A percentile compares a stretch with the other conserved stretches of the same genome.
These are phyloP conservation scores for Heliosperma pusillum DNA, from an alignment of 148 eudicot species.

Conservation along the genomic window DNA sequence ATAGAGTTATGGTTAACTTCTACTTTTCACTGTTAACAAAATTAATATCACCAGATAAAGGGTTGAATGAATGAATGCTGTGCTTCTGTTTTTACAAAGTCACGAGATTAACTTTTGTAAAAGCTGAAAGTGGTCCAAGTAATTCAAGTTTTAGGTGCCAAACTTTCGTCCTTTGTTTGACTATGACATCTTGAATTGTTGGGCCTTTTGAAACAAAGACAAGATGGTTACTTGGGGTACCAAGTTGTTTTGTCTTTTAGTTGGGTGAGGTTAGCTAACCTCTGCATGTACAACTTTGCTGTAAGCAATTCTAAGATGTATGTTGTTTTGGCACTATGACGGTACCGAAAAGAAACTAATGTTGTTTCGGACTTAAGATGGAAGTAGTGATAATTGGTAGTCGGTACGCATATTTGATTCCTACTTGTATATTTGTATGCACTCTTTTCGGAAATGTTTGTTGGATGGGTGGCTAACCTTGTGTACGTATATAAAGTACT, in stretches of 20 bases:
- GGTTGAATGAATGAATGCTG: background rate
- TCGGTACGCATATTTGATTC: background rate
- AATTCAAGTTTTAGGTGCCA: constrained; percentile 17
- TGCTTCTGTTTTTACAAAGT: constrained; percentile 4
- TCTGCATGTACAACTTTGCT: constrained; percentile 6
- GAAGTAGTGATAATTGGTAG: background rate
- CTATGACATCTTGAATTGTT: constrained; percentile 15
- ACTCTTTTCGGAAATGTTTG: too few relatives aligned
- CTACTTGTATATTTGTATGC: background rate
- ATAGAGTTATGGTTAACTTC: background rate
- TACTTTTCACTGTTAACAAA: background rate
- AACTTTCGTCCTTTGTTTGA: constrained; percentile 26
- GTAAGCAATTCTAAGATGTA: background rate
- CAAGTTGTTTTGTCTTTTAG: background rate
- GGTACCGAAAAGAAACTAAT: background rate
- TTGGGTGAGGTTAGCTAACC: constrained; percentile 5
- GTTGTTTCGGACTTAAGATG: background rate
- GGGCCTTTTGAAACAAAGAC: constrained; percentile 13
- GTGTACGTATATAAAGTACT: too few relatives aligned
- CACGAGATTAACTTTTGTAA: constrained; percentile 25
- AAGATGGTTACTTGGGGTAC: background rate
- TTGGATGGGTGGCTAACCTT: background rate
- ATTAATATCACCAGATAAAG: background rate
- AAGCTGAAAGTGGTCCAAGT: constrained; percentile 19
- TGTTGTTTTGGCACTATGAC: background rate